Conservation (phyloP, 1,284 basidiomycete genomes). For the Chalciporus sp. region DNA sequence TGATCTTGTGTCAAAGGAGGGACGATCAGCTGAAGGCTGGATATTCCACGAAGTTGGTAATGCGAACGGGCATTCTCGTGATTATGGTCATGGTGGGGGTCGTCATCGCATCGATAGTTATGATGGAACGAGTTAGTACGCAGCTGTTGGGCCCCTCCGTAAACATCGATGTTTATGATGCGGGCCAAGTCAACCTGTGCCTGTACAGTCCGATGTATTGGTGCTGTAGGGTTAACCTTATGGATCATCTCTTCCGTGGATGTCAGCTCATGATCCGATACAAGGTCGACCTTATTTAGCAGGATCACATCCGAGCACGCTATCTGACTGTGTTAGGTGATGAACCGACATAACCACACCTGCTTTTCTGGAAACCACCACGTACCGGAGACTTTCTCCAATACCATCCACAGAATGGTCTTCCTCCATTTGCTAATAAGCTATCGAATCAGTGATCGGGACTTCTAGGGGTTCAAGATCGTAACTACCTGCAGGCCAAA, state of each 20-base stretch:
- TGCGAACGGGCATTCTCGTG: slow-evolving; percentile 37
- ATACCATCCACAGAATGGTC: slow-evolving; percentile 65
- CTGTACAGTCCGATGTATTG: slow-evolving; percentile 70
- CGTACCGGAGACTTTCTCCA: slow-evolving; percentile 76
- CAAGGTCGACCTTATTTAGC: slow-evolving; percentile 86
- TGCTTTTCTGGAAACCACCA: slow-evolving; percentile 16
- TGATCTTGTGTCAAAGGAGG: slow-evolving; percentile 53
- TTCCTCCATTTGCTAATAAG: slow-evolving; percentile 78
- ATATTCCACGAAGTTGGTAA: slow-evolving; percentile 72
- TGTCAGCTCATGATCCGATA: slow-evolving; percentile 41
- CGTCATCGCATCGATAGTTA: slow-evolving; percentile 30
- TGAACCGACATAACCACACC: not conserved
- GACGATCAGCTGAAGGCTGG: slow-evolving; percentile 69
- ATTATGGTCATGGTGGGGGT: slow-evolving; percentile 19
- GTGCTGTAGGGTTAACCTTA: slow-evolving; percentile 76
- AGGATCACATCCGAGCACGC: slow-evolving; percentile 88
- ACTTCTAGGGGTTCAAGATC: not conserved
- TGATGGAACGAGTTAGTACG: slow-evolving; percentile 26
- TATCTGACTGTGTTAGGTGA: slow-evolving; percentile 68
- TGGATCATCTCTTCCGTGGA: slow-evolving; percentile 62
- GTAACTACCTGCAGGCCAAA: slow-evolving; percentile 74
- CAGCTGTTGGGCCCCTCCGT: slow-evolving; percentile 42
- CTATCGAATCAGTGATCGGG: slow-evolving; percentile 11
- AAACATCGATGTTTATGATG: slow-evolving; percentile 83
- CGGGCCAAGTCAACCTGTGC: slow-evolving; percentile 70